Evolutionary conservation across 1,139 yeast species (phyloP).

Genomic region (Nakaseomyces uthaithaninus): DNA sequence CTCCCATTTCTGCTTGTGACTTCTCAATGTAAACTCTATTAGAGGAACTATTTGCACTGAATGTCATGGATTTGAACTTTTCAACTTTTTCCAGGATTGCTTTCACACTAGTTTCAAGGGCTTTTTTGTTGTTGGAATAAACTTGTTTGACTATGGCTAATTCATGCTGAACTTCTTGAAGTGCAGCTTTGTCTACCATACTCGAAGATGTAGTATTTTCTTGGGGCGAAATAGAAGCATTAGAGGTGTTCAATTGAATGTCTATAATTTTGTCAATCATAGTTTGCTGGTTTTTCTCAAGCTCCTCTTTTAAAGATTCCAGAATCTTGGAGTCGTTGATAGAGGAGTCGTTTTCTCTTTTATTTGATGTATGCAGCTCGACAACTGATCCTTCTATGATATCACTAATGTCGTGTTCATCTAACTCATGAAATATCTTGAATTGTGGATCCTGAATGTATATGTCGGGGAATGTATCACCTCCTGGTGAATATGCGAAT

Average conservation of each 20-base stretch:
- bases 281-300: conserved; percentile 9
- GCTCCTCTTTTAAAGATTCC: conserved; percentile 6
- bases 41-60: conserved; percentile 32
- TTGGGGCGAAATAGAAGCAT: not conserved
- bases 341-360: not conserved
- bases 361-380: conserved; percentile 18
- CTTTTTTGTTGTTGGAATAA: conserved; percentile 40
- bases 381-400: conserved; percentile 54
- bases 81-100: conserved; percentile 43
- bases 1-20: conserved; percentile 66
- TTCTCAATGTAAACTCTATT: conserved; percentile 67
- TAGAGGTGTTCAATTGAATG: not conserved
- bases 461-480: conserved; percentile 68
- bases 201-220: conserved; percentile 13
- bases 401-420: conserved; percentile 55
- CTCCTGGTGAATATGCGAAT: conserved; percentile 75
- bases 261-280: conserved; percentile 13
- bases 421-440: conserved; percentile 69
- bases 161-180: conserved; percentile 44
- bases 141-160: conserved; percentile 58
- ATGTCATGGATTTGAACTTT: conserved; percentile 37
- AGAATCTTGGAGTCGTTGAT: not conserved
- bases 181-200: conserved; percentile 13
- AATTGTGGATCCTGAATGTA: conserved; percentile 58
- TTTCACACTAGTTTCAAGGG: conserved; percentile 39